Conservation (phyloP, 176 grass and related monocot genomes). For the Zoysia pacifica region DNA sequence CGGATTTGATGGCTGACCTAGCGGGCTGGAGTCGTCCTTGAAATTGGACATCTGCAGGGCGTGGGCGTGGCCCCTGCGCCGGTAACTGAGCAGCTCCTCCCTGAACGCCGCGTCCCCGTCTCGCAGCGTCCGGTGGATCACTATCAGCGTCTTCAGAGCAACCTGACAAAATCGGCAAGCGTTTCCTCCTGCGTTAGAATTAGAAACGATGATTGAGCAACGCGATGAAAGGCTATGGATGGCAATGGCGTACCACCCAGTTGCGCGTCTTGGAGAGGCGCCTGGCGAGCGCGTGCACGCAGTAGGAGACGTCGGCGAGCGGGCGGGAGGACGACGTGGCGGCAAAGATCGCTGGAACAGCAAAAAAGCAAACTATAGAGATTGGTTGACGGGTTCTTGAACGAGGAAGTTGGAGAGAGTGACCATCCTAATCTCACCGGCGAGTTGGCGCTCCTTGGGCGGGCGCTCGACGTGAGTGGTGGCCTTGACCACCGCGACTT, state of each 20-base stretch:
- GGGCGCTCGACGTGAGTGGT: constrained; percentile 86
- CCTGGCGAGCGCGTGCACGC: constrained; percentile 69
- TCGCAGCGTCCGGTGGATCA: constrained; percentile 72
- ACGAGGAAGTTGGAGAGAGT: neutral
- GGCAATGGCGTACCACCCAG: constrained; percentile 65
- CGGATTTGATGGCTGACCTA: constrained; percentile 34
- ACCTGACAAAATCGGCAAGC: constrained; percentile 41
- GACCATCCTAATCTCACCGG: constrained; percentile 48
- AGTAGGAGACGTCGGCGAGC: constrained; percentile 77
- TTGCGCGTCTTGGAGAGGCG: constrained; percentile 85
- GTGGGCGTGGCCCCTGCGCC: constrained; percentile 58
- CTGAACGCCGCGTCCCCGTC: constrained; percentile 77
- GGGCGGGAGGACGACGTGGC: constrained; percentile 59
- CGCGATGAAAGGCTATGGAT: neutral
- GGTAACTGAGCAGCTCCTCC: constrained; percentile 74
- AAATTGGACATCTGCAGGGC: constrained; percentile 77
- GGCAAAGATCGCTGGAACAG: constrained; percentile 59
- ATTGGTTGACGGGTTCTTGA: neutral
- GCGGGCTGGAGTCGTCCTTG: constrained; percentile 80
- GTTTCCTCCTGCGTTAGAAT: neutral
- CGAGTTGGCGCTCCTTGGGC: constrained; percentile 85
- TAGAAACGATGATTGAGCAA: neutral
- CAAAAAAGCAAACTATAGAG: neutral
- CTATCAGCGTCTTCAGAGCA: constrained; percentile 84
- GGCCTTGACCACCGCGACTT: constrained; percentile 94